These are phyloP conservation scores for Saitoella complicata DNA, from an alignment of 805 yeast species.

Conservation along the genomic window DNA sequence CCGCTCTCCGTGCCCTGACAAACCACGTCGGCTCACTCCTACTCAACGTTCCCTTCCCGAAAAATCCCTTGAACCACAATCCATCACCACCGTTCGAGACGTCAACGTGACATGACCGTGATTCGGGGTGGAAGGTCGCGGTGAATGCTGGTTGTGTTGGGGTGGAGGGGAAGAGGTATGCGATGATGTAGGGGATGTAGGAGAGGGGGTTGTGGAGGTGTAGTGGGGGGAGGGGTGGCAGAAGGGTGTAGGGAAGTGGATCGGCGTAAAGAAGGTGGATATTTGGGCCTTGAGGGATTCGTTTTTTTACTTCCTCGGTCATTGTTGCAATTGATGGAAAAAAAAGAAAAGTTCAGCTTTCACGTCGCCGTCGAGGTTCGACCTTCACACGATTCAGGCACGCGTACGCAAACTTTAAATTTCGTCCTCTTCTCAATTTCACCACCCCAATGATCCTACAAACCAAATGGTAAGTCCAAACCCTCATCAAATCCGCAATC, in stretches of 20 bases:
- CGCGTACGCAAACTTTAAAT: no score
- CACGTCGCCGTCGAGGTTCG: no score
- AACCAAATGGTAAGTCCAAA: no score
- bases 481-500: no score
- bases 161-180: constrained; percentile 10
- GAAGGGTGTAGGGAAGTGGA: constrained; percentile 7
- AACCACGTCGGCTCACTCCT: constrained; percentile 89
- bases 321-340: no score
- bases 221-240: constrained; percentile 31
- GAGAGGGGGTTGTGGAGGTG: constrained; percentile 56
- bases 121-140: constrained; percentile 8
- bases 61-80: constrained; percentile 77
- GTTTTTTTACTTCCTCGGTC: no score
- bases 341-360: no score
- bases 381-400: no score
- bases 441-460: no score
- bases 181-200: constrained; percentile 31
- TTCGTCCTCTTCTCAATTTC: no score
- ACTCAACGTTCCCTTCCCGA: constrained; percentile 81
- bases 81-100: constrained; percentile 29
- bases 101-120: constrained; percentile 9
- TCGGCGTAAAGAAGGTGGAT: constrained; percentile 1
- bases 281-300: not conserved
- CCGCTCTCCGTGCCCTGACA: constrained; percentile 42
- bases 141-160: constrained; percentile 11